Conservation (phyloP, 139 green algal genomes). For the Coelastrella sp. region DNA sequence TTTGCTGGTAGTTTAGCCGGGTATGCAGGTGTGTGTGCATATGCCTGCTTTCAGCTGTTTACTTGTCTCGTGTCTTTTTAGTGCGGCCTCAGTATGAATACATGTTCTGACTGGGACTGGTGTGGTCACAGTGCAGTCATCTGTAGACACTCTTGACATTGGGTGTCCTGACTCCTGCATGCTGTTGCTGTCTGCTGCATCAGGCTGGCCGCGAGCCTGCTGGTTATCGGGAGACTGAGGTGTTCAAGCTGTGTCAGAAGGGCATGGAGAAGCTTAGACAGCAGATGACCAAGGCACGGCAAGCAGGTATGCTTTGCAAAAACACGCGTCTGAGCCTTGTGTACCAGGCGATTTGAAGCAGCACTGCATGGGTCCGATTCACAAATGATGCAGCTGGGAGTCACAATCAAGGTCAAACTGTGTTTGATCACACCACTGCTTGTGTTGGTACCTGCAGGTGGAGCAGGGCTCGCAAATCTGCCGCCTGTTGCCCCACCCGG, state of each 20-base stretch:
- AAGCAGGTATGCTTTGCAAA: constrained; percentile 13
- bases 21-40: no score
- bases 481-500: constrained; percentile 29
- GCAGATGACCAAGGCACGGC: constrained; percentile 24
- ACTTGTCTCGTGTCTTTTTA: neutral
- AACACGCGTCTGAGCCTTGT: no score
- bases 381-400: neutral
- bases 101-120: neutral
- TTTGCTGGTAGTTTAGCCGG: no score
- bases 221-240: constrained; percentile 38
- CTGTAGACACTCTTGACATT: neutral
- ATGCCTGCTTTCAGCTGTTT: no score
- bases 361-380: neutral
- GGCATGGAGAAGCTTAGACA: constrained; percentile 39
- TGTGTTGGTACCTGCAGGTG: neutral
- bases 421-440: no score
- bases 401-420: neutral
- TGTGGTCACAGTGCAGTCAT: neutral
- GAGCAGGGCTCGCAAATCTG: neutral
- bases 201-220: constrained; percentile 45
- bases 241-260: constrained; percentile 45
- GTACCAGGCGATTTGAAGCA: constrained; percentile 29
- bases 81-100: neutral
- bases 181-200: neutral
- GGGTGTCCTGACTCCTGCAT: neutral